These are phyloP conservation scores for Nasturtium officinale DNA, from an alignment of 345 rosid species.

Conservation along the genomic window DNA sequence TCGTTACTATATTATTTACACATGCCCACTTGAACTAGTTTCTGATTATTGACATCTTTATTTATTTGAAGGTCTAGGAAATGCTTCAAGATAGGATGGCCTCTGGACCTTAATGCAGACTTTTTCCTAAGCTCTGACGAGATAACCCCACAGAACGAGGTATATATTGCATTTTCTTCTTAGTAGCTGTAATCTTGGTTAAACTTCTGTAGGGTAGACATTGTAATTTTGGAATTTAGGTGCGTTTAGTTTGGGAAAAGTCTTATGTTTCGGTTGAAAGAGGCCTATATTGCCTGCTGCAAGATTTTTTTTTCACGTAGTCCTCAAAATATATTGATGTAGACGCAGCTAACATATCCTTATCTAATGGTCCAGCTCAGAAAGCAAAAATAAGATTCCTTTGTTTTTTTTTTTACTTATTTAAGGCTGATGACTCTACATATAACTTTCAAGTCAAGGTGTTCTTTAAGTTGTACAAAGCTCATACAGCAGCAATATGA, in stretches of 20 bases:
- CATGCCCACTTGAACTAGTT: slow-evolving; percentile 14
- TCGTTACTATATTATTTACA: slow-evolving; percentile 9
- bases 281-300: not conserved
- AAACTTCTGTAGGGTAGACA: not conserved
- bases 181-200: not conserved
- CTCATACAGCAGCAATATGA: not conserved
- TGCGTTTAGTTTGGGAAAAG: slow-evolving; percentile 4
- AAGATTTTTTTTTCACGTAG: too few relatives aligned
- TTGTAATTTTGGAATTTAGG: slow-evolving; percentile 4
- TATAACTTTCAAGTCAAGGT: too few relatives aligned
- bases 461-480: too few relatives aligned
- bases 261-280: not conserved
- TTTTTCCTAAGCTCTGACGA: slow-evolving; percentile 70
- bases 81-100: slow-evolving; percentile 80
- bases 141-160: slow-evolving; percentile 47
- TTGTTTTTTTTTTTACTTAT: too few relatives aligned
- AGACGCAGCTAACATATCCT: slow-evolving; percentile 8
- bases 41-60: slow-evolving; percentile 6
- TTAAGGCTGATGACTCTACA: too few relatives aligned
- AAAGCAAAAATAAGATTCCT: too few relatives aligned
- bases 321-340: slow-evolving; percentile 7
- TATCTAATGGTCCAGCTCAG: too few relatives aligned
- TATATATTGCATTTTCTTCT: slow-evolving; percentile 33
- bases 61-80: slow-evolving; percentile 62
- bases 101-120: slow-evolving; percentile 57